Conservation (phyloP, 306 rosid species). For the Cercis canadensis region DNA sequence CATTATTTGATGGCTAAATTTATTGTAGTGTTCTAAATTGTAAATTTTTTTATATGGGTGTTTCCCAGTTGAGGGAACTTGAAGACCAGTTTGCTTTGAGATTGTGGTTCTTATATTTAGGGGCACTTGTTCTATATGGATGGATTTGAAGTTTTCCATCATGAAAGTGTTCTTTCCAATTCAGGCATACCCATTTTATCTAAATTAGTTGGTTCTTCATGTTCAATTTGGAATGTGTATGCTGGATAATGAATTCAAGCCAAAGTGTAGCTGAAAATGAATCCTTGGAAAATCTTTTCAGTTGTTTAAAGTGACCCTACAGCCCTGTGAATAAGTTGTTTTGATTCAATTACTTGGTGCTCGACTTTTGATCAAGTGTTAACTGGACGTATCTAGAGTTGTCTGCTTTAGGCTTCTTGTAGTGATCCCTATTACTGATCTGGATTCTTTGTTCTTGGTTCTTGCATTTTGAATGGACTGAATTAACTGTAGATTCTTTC, state of each 20-base stretch:
- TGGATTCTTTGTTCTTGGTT: background rate
- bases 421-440: background rate
- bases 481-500: background rate
- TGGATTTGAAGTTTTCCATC: constrained; percentile 1
- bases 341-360: no score
- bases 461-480: background rate
- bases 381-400: background rate
- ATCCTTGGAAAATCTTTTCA: no score
- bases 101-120: constrained; percentile 8
- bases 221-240: background rate
- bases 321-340: no score
- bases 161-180: background rate
- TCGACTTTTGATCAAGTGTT: background rate
- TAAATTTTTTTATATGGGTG: background rate
- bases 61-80: constrained; percentile 13
- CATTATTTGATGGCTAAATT: constrained; percentile 1
- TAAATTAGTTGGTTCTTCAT: background rate
- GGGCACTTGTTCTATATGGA: background rate
- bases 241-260: background rate
- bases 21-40: background rate
- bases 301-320: no score
- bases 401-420: background rate
- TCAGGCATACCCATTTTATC: background rate
- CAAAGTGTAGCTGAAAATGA: background rate
- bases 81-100: constrained; percentile 8